Base-by-base conservation (phyloP, 2,329 filamentous ascomycete species). In the Penicillium italicum region DNA sequence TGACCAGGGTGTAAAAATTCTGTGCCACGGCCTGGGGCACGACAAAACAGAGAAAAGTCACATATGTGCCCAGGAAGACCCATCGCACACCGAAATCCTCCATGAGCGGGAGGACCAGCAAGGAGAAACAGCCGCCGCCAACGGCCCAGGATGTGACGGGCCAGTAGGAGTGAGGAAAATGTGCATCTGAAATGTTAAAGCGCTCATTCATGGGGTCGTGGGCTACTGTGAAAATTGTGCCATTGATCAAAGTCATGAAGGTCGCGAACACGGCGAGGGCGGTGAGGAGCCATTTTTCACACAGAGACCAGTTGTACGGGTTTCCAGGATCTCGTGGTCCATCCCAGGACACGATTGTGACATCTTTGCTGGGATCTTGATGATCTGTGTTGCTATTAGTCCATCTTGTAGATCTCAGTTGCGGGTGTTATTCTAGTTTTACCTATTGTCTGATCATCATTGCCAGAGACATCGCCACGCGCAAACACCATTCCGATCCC, bases 1-100 rank as follows among this genome's bases (percentile, higher is more conserved):
- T 67, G 1, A 79, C 65, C 5, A 79, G 54, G 0, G 77, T 78
- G 10, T 76, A 76, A 47, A 78, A 79, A 55, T 77, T 79, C 14
- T 70, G 70, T 0, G 77, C 77, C 9, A 78, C 53, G 0, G 72
- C 76, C 53, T 76, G 75, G 0, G 75, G 74, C 10, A 80, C 66
- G 6, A 77, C 63, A 54, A 77, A 79, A 20, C 76, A 68, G 26
- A 77, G 66, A 36, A 79, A 69, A 8, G 69, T 47, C 7, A 70
- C 57, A 53, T 76, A 76, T 5, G 72, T 65, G 16, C 55, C 62
- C 34, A 78, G 54, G 50, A 76, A 79, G 9, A 74, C 75, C 57
- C 68, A 70, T 54, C 72, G 65, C 7, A 76, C 68, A 22, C 77
- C 76, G 51, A 74, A 75, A 38, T 73, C 69, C 56, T 79, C 70